Percentiles rank a stretch among this genome's conserved stretches.
Evolutionary conservation across 2,329 filamentous ascomycete species (phyloP).

Genomic region (Aspergillus pseudotamarii): DNA sequence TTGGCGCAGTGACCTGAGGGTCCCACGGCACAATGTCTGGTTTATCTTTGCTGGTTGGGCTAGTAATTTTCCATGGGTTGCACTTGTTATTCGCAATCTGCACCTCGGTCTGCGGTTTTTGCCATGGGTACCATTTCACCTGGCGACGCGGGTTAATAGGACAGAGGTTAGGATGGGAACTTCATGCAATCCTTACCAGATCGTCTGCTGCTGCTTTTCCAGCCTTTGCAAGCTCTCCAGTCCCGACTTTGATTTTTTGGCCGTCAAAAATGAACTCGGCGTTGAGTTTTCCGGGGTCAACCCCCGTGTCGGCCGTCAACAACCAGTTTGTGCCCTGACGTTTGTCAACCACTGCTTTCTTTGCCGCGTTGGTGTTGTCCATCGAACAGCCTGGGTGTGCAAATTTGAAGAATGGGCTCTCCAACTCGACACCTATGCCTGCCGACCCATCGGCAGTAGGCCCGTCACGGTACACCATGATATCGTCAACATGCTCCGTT

Average conservation of each 20-base stretch:
- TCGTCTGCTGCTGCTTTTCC: neutral
- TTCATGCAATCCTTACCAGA: neutral
- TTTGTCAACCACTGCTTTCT: neutral
- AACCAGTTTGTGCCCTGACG: neutral
- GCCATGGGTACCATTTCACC: neutral
- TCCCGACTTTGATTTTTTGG: neutral
- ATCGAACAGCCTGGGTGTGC: neutral
- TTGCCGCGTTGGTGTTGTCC: neutral
- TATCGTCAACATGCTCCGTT: neutral
- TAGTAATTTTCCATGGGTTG: neutral
- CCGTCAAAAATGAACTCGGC: neutral
- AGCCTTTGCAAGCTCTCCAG: neutral
- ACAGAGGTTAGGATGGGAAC: neutral
- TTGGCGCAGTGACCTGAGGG: neutral
- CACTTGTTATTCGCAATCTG: neutral
- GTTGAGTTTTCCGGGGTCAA: neutral
- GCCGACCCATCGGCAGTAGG: neutral
- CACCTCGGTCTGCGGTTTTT: neutral
- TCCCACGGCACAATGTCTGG: neutral
- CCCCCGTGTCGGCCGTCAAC: neutral
- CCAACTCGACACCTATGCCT: neutral
- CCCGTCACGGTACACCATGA: neutral
- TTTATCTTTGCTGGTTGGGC: neutral
- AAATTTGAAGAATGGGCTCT: neutral
- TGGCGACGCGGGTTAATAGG: neutral